Conservation (phyloP, 2,329 filamentous ascomycete genomes). For the Pyrenochaeta sp. region DNA sequence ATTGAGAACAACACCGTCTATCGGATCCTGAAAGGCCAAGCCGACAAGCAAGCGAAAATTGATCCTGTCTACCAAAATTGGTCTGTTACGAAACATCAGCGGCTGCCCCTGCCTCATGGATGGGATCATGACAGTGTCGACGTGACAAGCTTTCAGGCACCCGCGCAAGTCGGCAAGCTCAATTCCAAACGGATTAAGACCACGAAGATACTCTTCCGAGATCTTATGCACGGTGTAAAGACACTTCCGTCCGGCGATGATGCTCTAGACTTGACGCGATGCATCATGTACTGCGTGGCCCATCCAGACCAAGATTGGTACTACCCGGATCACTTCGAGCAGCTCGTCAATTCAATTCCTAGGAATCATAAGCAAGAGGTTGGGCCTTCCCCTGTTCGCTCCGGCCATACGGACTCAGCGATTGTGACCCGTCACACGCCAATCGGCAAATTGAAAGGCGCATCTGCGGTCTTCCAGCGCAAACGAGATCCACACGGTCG, state of each 20-base stretch:
- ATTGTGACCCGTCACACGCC: slow-evolving; percentile 15
- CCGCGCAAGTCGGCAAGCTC: slow-evolving; percentile 1
- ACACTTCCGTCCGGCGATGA: slow-evolving; percentile 19
- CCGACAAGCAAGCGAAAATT: slow-evolving; percentile 13
- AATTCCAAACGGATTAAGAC: background rate
- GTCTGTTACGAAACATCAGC: slow-evolving; percentile 17
- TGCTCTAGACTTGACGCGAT: slow-evolving; percentile 33
- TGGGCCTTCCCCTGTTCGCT: slow-evolving; percentile 13
- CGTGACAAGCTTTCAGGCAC: slow-evolving; percentile 21
- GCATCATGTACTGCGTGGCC: slow-evolving; percentile 19
- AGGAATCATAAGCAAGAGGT: slow-evolving; percentile 3
- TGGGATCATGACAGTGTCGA: slow-evolving; percentile 22
- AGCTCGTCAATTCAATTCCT: slow-evolving; percentile 9
- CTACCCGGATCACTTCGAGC: slow-evolving; percentile 24
- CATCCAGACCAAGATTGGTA: slow-evolving; percentile 24
- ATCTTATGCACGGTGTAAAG: slow-evolving; percentile 22
- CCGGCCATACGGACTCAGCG: slow-evolving; percentile 14
- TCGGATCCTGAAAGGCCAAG: slow-evolving; percentile 24
- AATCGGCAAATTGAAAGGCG: background rate
- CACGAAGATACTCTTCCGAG: slow-evolving; percentile 20
- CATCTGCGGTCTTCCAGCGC: background rate
- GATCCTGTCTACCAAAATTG: slow-evolving; percentile 21
- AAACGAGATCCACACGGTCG: slow-evolving; percentile 7
- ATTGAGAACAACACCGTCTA: slow-evolving; percentile 23
- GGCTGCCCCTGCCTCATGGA: slow-evolving; percentile 6